A percentile compares a stretch with the other conserved stretches of the same genome.
phyloP scores from a whole-genome alignment of 2,329 filamentous ascomycete genomes.

The Periconia digitata region DNA sequence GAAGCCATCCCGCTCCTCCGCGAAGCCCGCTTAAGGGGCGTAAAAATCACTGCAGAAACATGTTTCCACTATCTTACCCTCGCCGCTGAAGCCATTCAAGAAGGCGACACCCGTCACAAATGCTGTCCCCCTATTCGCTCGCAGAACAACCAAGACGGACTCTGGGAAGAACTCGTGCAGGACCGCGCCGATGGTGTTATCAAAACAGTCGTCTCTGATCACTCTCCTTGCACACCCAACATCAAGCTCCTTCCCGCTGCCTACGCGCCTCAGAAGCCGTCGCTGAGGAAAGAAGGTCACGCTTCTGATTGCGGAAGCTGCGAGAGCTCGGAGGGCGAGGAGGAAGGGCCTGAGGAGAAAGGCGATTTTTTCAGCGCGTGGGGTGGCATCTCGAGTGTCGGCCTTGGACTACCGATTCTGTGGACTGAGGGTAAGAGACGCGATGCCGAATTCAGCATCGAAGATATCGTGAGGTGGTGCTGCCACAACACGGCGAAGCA shows the following conservation, averaged over 20 bases:
- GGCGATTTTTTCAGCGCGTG: conserved; percentile 96
- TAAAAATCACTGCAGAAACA: conserved; percentile 90
- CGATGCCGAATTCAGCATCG: conserved; percentile 58
- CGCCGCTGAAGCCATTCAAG: conserved; percentile 75
- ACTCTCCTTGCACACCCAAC: conserved; percentile 93
- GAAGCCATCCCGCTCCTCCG: conserved; percentile 82
- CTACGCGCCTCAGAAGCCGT: conserved; percentile 55
- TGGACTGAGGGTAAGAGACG: conserved; percentile 74
- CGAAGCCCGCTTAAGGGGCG: conserved; percentile 68
- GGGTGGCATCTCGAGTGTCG: conserved; percentile 94
- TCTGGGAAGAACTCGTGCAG: conserved; percentile 77
- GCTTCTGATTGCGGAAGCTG: conserved; percentile 40
- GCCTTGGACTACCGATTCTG: conserved; percentile 86
- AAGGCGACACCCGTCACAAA: conserved; percentile 90
- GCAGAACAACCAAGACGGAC: conserved; percentile 75
- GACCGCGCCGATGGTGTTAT: conserved; percentile 71
- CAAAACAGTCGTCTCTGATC: conserved; percentile 88
- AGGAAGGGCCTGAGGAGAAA: conserved; percentile 45
- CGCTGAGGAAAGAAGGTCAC: conserved; percentile 33
- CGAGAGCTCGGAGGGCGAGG: conserved; percentile 30
- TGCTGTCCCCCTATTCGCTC: conserved; percentile 91
- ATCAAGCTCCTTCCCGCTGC: conserved; percentile 81
- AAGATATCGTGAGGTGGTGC: conserved; percentile 84
- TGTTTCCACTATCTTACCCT: conserved; percentile 94
- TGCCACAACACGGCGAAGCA: conserved; percentile 84